Evolutionary conservation across 2,329 filamentous ascomycete genomes (phyloP).

Genomic region (Pezicula carpinea): DNA sequence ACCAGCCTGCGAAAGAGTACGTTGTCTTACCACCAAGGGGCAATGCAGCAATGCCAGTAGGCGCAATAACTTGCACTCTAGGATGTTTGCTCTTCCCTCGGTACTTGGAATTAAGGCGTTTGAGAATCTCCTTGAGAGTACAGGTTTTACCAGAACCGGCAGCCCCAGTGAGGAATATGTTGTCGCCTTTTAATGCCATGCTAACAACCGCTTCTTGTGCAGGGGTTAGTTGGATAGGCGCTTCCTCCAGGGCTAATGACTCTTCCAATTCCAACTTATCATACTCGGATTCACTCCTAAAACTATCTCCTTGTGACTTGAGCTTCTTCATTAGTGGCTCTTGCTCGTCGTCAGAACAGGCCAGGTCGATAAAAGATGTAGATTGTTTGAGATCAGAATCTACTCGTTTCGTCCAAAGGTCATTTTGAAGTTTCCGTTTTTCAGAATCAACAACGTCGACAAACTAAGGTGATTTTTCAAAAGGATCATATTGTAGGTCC

Average conservation of each 20-base stretch:
- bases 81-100: neutral
- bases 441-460: neutral
- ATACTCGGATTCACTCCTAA: neutral
- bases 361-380: too few relatives aligned
- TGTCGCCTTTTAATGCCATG: constrained; percentile 19
- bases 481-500: too few relatives aligned
- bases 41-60: constrained; percentile 24
- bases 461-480: neutral
- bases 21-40: constrained; percentile 21
- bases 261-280: neutral
- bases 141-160: constrained; percentile 23
- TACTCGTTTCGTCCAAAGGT: neutral
- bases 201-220: constrained; percentile 19
- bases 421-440: neutral
- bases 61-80: constrained; percentile 19
- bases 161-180: constrained; percentile 27
- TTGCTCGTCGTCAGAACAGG: neutral
- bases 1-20: constrained; percentile 23
- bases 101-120: neutral
- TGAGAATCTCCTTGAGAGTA: constrained; percentile 19
- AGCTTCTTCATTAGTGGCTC: neutral
- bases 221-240: constrained; percentile 13
- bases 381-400: neutral
- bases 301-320: neutral
- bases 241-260: neutral